These are phyloP conservation scores for Alternaria solani DNA, from an alignment of 2,329 filamentous ascomycete genomes.

Conservation along the genomic window DNA sequence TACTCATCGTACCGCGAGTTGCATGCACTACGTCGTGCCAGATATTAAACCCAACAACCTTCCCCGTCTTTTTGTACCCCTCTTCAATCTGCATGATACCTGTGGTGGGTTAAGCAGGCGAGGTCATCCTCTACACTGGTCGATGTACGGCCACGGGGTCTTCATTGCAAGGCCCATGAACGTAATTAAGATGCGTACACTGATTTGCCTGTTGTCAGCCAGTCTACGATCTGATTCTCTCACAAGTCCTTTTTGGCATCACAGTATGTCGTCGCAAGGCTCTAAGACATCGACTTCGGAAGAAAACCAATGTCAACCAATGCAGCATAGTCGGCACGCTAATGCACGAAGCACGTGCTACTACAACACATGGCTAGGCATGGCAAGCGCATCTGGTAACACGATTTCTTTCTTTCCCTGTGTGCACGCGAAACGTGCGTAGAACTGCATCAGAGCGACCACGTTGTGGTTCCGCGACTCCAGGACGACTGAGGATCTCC, in stretches of 20 bases:
- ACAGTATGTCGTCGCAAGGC: not conserved
- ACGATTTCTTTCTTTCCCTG: not conserved
- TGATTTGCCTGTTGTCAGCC: constrained; percentile 27
- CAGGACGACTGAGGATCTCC: not conserved
- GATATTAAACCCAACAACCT: constrained; percentile 46
- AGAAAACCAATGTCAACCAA: not conserved
- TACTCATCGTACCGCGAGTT: constrained; percentile 38
- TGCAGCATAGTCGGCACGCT: constrained; percentile 7
- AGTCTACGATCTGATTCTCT: not conserved
- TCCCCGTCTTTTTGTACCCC: constrained; percentile 44
- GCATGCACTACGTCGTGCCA: constrained; percentile 44
- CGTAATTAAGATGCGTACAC: constrained; percentile 19
- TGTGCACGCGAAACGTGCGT: not conserved
- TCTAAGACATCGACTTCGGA: not conserved
- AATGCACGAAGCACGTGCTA: constrained; percentile 12
- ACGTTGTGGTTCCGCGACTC: not conserved
- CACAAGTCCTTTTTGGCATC: not conserved
- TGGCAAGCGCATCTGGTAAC: not conserved
- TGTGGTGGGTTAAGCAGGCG: constrained; percentile 29
- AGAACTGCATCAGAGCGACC: not conserved
- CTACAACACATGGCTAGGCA: not conserved
- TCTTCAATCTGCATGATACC: constrained; percentile 48
- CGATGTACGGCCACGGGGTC: constrained; percentile 38
- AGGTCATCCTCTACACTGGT: constrained; percentile 34
- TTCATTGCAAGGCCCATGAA: not conserved